Evolutionary conservation across 306 rosid genomes (phyloP), one percentile per base, ranked within the genome.

Genomic region (Betula pendula): DNA sequence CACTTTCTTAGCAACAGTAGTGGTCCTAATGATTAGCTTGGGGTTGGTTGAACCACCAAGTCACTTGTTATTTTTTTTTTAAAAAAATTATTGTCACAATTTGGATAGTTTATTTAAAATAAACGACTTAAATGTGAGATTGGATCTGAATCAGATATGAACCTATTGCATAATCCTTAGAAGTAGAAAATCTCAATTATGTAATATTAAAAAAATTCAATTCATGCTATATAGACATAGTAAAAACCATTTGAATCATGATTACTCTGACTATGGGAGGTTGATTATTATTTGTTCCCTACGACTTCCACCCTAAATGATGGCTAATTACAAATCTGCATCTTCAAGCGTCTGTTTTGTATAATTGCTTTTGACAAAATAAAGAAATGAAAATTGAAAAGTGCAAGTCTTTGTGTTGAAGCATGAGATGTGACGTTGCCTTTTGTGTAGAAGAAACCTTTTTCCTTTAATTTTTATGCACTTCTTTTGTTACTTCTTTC

Each of bases 251-350:
- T 53, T 53, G 60, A 20, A 15, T 50, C 55, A 14, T 6, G 55
- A 50, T 15, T 15, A 0, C 60, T 14, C 78, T 55, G 45, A 35
- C 51, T 8, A 59, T 24, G 50, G 48, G 17, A 45, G 45, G 49
- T 77, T n/a, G n/a, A n/a, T n/a, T 65, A 24, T 48, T 53, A 22
- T 58, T 63, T 47, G 38, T 69, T 76, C 71, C 69, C 65, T 79
- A 47, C 75, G 74, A 27, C 82, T 81, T 79, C 71, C 25, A 51
- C 73, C 27, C 82, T 53, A 40, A 81, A 79, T 49, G 52, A 79
- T 63, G 51, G 29, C 63, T 35, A 38, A 6, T 20, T 29, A 24
- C 79, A 79, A 73, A 73, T 73, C 71, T 73, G 77, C 33, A 79
- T 24, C 75, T 76, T 81, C 38, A 81, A 79, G 75, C 78, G 60